Conservation (phyloP, 2,329 filamentous ascomycete species). For the Alternaria triticina region DNA sequence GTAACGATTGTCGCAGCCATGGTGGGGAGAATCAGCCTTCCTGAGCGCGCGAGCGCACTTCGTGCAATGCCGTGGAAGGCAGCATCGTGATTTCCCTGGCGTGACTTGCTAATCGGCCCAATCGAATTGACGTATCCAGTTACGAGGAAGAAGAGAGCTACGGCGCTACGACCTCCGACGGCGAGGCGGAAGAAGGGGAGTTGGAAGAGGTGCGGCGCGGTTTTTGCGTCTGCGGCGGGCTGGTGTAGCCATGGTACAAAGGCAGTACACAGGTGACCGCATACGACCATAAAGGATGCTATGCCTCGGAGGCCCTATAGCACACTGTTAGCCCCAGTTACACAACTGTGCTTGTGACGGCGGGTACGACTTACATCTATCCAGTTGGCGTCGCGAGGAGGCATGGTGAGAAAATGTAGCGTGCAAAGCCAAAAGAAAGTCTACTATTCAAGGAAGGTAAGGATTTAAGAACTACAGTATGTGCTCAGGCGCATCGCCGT, state of each 20-base stretch:
- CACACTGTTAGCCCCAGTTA: conserved; percentile 28
- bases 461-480: conserved; percentile 5
- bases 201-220: conserved; percentile 60
- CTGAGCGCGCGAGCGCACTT: conserved; percentile 65
- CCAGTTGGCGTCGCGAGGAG: conserved; percentile 49
- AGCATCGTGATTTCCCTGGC: conserved; percentile 60
- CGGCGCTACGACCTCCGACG: conserved; percentile 56
- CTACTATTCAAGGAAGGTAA: conserved; percentile 13
- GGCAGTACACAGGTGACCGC: conserved; percentile 51
- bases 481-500: conserved; percentile 21
- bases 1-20: conserved; percentile 61
- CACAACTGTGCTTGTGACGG: conserved; percentile 8
- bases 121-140: conserved; percentile 71
- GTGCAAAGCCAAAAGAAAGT: conserved; percentile 14
- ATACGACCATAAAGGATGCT: conserved; percentile 52
- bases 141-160: conserved; percentile 55
- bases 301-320: conserved; percentile 51
- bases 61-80: conserved; percentile 62
- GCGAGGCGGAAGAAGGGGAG: conserved; percentile 65
- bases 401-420: conserved; percentile 27
- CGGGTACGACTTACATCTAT: conserved; percentile 42
- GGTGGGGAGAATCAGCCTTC: conserved; percentile 65
- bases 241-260: conserved; percentile 51
- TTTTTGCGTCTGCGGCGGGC: conserved; percentile 51
- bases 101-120: conserved; percentile 64